Base-by-base conservation (phyloP, 352 stramenopile species). In the Globisporangium sylvaticum region DNA sequence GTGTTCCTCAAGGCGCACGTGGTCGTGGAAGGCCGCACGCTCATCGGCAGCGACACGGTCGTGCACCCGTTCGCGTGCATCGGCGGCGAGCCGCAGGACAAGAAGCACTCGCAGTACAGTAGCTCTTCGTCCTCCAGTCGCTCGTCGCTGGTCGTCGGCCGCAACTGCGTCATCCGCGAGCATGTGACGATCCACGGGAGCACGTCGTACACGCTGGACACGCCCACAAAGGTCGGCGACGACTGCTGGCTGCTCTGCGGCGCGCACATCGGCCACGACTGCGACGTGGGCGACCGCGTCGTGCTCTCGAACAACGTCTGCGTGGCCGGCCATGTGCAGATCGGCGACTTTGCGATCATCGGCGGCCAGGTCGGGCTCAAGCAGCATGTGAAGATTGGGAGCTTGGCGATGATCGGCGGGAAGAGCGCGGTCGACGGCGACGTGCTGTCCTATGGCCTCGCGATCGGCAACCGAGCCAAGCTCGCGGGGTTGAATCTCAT, bases 271-370 rank as follows among this genome's bases (percentile, higher is more conserved):
- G 87, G 77, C 2, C 87, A 95, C 66, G 87, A 95, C 64, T 79
- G 75, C 15, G 69, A 77, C 4, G 72, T 95, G 4, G 85, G 85
- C 15, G 73, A 73, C 37, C 80, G 84, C 31, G 85, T 92, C 31
- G 84, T 94, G 25, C 77, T 95, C 32, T 91, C 83, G 25, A 95
- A 95, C 69, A 91, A 92, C 62, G 86, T 90, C 8, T 91, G 83
- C 62, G 76, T 95, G 55, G 87, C 87, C 57, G 87, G 87, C 29
- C 87, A 95, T 66, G 87, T 95, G 0, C 71, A 77, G 14, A 91
- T 95, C 58, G 82, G 84, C 56, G 81, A 88, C 61, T 81, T 80
- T 58, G 85, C 87, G 10, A 88, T 94, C 64, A 79, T 95, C 42
- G 85, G 87, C 22, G 87, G 87, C 29, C 85, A 92, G 60, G 85